Base-by-base conservation (phyloP, 78 protist species). In the Emiliania huxleyi region DNA sequence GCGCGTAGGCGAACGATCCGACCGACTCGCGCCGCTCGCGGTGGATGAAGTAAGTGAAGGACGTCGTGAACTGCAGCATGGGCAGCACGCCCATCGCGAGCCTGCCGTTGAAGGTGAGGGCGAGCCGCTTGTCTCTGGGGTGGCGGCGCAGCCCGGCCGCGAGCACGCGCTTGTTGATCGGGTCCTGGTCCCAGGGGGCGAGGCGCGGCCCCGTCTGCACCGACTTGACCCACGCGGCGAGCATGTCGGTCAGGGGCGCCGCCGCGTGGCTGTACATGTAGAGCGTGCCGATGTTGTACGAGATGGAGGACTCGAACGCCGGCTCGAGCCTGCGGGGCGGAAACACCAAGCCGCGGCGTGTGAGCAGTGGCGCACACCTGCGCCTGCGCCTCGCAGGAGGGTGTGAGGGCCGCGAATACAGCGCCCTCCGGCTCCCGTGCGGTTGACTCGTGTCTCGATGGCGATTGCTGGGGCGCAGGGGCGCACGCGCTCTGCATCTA, bases 31-130 rank as follows among this genome's bases (percentile, higher is more conserved):
- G 48, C 29, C 46, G 44, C 85, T 11, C n/a, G 26, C 48, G 48
- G 46, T 40, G 46, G 19, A 40, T 77, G 85, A 40, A 77, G 46
- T 40, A 77, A 15, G 85, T 77, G 46, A 77, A 77, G 18, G 85
- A 77, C 33, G 44, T 77, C 33, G 85, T 40, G 85, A 77, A 77
- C 85, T 77, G 85, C 33, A 77, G 85, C 85, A 77, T 77, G 2
- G 85, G 85, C 85, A 77, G 46, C 49, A 77, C 85, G 85, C 85
- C 85, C 48, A 77, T 35, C n/a, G 48, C 83, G 18, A 29, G 83
- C 37, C 44, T 18, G 19, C 18, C 29, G 37, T 26, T 15, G 23
- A 62, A 62, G 29, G 12, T 15, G 75, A 8, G 75, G 8, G 75
- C 85, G 12, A 77, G 85, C 48, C 1, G 22, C 19, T 22, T 6